Base-by-base conservation (phyloP, 228 moss, liverwort and hornwort species). In the Sphagnum fallax region DNA sequence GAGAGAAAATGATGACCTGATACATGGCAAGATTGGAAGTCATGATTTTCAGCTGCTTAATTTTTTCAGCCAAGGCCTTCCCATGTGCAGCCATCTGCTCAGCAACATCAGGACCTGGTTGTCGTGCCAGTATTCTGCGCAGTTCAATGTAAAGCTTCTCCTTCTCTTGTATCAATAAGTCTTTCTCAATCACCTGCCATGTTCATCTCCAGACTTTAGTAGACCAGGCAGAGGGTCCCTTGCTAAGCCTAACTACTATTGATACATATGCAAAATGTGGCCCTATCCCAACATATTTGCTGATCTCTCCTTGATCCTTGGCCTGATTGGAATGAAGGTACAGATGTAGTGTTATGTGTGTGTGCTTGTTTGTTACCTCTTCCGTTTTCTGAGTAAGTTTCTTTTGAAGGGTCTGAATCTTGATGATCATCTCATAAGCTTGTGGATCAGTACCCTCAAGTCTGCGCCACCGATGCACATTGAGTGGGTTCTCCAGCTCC, bases 401-500 rank as follows among this genome's bases (percentile, higher is more conserved):
- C 69, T 81, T 93, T 69, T 93, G 92, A 65, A 93, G 67, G 5
- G 79, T 84, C 72, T 90, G 86, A 51, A 90, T 76, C 70, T 88
- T 93, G 16, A 68, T 48, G 11, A 93, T 88, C 92, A 93, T 84
- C 67, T 90, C 92, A 59, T 81, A 88, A 10, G 78, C 75, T 60
- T 84, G 75, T 4, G 90, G 90, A 69, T 93, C 92, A 0, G 81
- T 80, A 58, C 82, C 77, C 69, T 84, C 82, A 47, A 93, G 70
- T 16, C 73, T 74, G 11, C 90, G 82, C 92, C 92, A 93, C 9
- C 92, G 88, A 74, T 93, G 92, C 1, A 93, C 68, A 64, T 93
- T 90, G 32, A 90, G 73, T 55, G 92, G 90, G 66, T 82, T 93
- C 72, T 90, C 90, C 64, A 93, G 72, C 72, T 93, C 90, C 66